Base-by-base conservation (phyloP, 768 basidiomycete species). In the Dentipellis fragilis region DNA sequence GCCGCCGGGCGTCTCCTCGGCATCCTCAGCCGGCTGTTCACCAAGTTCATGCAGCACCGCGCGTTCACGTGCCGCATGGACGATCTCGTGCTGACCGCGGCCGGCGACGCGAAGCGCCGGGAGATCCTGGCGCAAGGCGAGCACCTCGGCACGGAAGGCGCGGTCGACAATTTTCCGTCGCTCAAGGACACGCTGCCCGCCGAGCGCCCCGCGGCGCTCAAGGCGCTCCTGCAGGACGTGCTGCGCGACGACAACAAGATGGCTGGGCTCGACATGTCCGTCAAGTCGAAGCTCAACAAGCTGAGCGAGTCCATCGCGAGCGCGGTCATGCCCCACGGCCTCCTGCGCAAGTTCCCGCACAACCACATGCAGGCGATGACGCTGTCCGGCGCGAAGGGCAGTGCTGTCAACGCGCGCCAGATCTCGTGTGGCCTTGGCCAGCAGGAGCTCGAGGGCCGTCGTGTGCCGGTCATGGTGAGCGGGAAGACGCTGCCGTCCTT, bases 351-450 rank as follows among this genome's bases (percentile, higher is more conserved):
- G 59, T 99, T 99, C 75, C 96, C 96, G 42, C 83, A 92, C 66
- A 99, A 99, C 72, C 85, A 98, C 80, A 98, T 98, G 96, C 95
- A 98, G 69, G 84, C 87, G 48, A 98, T 98, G 96, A 97, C 94
- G 2, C 80, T 89, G 54, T 97, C 95, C 37, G 96, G 96, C 61
- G 96, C 96, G 46, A 99, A 99, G 71, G 96, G 96, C 52, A 94
- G 91, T 58, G 88, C 90, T 12, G 95, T 97, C 69, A 99, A 99
- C 65, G 96, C 92, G 21, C 84, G 90, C 50, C 94, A 98, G 66
- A 99, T 99, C 63, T 98, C 96, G n/a, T 98, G 93, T 60, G 83
- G 87, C 14, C 81, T 99, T 46, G 96, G 96, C 57, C 96, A 98
- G 71, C 96, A 98, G 69, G 94, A 97, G 65, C 74, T 99, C 36